Conservation (phyloP, 108 stramenopile species). For the Cyclotella cryptica region DNA sequence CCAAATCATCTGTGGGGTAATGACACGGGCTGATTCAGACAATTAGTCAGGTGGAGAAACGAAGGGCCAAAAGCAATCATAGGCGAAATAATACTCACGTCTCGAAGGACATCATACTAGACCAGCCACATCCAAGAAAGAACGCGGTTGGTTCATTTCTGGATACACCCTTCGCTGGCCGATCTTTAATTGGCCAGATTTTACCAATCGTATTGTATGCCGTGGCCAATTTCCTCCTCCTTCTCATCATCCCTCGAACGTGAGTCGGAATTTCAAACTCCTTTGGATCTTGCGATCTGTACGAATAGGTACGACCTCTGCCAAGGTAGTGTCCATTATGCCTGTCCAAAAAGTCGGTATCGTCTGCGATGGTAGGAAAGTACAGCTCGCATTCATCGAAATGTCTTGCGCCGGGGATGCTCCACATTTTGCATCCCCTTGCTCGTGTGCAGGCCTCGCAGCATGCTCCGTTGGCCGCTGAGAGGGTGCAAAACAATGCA, state of each 20-base stretch:
- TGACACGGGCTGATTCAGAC: conserved; percentile 29
- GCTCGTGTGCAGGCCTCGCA: conserved; percentile 37
- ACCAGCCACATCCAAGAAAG: conserved; percentile 59
- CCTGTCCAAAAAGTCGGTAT: conserved; percentile 31
- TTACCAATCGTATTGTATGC: not conserved
- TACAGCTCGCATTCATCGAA: conserved; percentile 53
- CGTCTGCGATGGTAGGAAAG: conserved; percentile 34
- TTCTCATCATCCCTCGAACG: conserved; percentile 26
- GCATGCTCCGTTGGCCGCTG: not conserved
- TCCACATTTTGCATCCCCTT: conserved; percentile 30
- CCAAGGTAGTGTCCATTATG: conserved; percentile 13
- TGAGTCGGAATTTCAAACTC: conserved; percentile 7
- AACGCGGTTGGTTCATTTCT: conserved; percentile 13
- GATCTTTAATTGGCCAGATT: not conserved
- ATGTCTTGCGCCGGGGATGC: conserved; percentile 18
- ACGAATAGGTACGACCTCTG: conserved; percentile 30
- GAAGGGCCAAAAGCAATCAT: not conserved
- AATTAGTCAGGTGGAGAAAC: not conserved
- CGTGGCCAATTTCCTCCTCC: conserved; percentile 18
- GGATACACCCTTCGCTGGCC: conserved; percentile 14
- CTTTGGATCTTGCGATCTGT: not conserved
- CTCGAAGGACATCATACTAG: conserved; percentile 20
- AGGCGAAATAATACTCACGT: conserved; percentile 13
- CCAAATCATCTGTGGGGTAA: conserved; percentile 41
- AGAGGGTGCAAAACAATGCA: too few relatives aligned